Evolutionary conservation across 2,329 filamentous ascomycete genomes (phyloP).

Genomic region (Claviceps pusilla): DNA sequence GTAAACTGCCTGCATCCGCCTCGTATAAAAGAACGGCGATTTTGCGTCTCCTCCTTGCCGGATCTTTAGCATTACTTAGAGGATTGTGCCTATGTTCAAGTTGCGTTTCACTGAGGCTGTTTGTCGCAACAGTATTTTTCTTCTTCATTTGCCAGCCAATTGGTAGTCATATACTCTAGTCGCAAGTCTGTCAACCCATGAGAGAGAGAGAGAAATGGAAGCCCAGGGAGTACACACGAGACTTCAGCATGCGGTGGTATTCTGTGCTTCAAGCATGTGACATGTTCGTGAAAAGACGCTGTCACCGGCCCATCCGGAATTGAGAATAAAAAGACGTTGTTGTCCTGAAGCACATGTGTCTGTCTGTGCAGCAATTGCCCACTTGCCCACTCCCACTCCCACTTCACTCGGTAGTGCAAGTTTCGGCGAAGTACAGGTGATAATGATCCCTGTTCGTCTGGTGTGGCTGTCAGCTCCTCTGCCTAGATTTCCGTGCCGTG

Average conservation of each 20-base stretch:
- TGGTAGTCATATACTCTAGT: background rate
- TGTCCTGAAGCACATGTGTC: background rate
- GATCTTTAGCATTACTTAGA: background rate
- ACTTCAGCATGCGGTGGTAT: background rate
- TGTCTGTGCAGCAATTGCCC: background rate
- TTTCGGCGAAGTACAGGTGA: background rate
- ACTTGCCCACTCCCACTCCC: too few relatives aligned
- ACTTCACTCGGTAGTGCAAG: background rate
- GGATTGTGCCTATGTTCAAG: background rate
- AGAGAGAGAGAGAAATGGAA: background rate
- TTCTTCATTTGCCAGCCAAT: background rate
- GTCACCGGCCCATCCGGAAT: background rate
- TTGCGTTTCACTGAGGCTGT: background rate
- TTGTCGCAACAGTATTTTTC: background rate
- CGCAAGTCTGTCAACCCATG: background rate
- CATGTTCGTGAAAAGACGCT: background rate
- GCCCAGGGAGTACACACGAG: background rate
- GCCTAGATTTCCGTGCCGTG: background rate
- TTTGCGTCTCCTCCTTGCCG: background rate
- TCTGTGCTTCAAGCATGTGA: background rate
- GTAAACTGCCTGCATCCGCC: background rate
- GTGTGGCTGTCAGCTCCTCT: slow-evolving; percentile 1
- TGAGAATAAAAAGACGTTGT: background rate
- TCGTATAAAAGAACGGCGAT: background rate
- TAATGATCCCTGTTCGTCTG: background rate